phyloP scores from a whole-genome alignment of 345 rosid genomes.

The Dovyalis caffra region DNA sequence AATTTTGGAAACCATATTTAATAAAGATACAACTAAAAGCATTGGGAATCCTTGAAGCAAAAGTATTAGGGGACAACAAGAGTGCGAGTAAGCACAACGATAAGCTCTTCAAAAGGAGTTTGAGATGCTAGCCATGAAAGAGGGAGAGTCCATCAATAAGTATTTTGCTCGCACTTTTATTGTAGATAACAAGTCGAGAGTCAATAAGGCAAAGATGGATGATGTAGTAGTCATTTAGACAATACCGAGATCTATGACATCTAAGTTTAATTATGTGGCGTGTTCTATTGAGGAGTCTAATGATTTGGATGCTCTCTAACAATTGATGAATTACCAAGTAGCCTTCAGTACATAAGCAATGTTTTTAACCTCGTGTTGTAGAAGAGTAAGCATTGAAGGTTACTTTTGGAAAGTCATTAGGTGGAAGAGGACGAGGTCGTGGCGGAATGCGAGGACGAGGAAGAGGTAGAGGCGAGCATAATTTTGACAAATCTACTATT shows the following conservation, averaged over 20 bases:
- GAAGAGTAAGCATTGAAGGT: background rate
- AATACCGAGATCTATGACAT: background rate
- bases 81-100: background rate
- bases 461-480: accelerated
- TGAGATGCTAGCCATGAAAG: background rate
- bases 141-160: too few relatives aligned
- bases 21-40: too few relatives aligned
- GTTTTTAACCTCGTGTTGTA: background rate
- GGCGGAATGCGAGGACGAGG: background rate
- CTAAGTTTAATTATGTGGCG: accelerated
- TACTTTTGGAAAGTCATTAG: background rate
- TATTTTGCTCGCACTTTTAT: background rate
- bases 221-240: background rate
- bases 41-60: background rate
- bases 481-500: background rate
- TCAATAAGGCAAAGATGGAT: background rate
- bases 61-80: background rate
- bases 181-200: background rate
- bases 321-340: background rate
- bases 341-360: background rate
- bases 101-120: background rate
- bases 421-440: background rate
- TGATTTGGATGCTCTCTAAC: background rate
- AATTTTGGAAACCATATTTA: too few relatives aligned
- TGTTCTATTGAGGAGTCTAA: background rate